Base-by-base conservation (phyloP, 1,284 basidiomycete genomes). In the Malassezia globosa region DNA sequence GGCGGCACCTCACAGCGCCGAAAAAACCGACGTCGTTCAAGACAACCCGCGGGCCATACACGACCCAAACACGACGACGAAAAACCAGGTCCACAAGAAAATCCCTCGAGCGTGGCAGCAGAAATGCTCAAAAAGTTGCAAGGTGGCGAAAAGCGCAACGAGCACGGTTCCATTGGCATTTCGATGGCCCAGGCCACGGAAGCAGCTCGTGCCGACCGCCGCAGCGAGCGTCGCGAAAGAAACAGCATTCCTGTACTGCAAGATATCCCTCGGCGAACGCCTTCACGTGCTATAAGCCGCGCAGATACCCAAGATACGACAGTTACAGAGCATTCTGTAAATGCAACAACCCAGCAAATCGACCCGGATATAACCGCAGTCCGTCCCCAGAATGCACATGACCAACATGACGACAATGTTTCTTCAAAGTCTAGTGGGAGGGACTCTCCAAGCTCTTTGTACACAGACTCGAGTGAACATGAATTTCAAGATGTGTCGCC, bases 71-170 rank as follows among this genome's bases (percentile, higher is more conserved):
- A 27, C 13, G 27, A 31, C n/a, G 16, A 29, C 8, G 26, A 29
- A 7, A 22, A 26, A 2, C 35, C 37, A 7, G 14, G 22, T 5
- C 4, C 24, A 7, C n/a, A 36, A 23, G 56, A 53, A 10, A 60
- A 43, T 26, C 64, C 64, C 2, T 60, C 58, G 13, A 61, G 64
- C 25, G 46, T 64, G 19, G 65, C 65, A 1, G 62, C 62, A 8
- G 62, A 59, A 7, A 68, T 68, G 65, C 55, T 68, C 21, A 63
- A 63, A 22, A 58, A 59, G 48, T 43, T 68, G 35, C 65, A 68
- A 44, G 64, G 63, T n/a, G 54, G 52, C 37, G 36, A 39, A 26
- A 36, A 35, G n/a, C 34, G 39, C 2, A 34, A 22, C 8, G 21
- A 14, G 5, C 37, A n/a, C 4, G 11, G 44, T 37, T 31, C n/a